Base-by-base conservation (phyloP, 2,329 filamentous ascomycete species). In the Acephala macrosclerotiorum region DNA sequence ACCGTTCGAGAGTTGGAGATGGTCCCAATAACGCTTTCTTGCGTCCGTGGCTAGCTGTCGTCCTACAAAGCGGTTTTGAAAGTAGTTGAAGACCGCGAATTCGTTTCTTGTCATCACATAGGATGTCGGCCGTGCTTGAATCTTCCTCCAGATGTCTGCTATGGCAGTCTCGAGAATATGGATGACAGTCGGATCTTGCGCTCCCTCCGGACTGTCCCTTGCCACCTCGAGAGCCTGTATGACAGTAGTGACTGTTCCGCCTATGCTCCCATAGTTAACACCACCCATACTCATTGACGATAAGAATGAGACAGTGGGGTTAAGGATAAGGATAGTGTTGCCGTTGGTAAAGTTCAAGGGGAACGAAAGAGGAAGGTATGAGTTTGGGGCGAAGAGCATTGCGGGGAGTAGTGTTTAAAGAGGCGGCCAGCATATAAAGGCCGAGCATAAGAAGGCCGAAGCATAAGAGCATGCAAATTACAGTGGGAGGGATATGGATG, bases 71-170 rank as follows among this genome's bases (percentile, higher is more conserved):
- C 90, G 86, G 68, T 85, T 79, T 68, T 91, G 89, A 77, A 91
- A 95, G 78, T 90, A 95, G 81, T 96, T 96, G 86, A 96, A 94
- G 66, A 96, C 84, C 62, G 91, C 88, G 74, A 96, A 96, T 79
- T 97, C 93, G 78, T 93, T 88, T 68, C 85, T 83, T 38, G 83
- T 88, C 81, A 96, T 88, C 69, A 96, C 79, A 78, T 95, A 96
- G n/a, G 82, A 82, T 59, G 85, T 79, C 1, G 91, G 91, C 36
- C 89, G 81, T 3, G 82, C 81, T 72, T 89, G 80, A 64, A 96
- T 84, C 72, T 87, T 89, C 51, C 75, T 76, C 91, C 92, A 95
- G 69, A 94, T 86, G 68, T 85, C 81, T 1, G 79, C 75, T 58
- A 93, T 80, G 35, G 87, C 89, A 59, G 77, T 77, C 75, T 94